Evolutionary conservation across 345 rosid genomes (phyloP), one percentile per base, ranked within the genome.

Genomic region (Brassica nigra): DNA sequence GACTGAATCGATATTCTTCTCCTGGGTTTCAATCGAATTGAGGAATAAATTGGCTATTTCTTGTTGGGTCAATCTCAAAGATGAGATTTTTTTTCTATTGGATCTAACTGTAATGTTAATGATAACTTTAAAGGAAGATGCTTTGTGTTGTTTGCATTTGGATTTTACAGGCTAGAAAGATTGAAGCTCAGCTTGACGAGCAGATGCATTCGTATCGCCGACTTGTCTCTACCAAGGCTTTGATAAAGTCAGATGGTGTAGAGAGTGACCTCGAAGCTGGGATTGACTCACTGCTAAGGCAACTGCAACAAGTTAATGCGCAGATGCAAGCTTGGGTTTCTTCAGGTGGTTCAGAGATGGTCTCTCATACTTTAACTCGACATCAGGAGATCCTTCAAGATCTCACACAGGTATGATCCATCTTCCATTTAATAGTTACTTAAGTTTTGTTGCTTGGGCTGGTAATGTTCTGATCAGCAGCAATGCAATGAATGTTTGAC

Each of bases 271-370:
- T 89, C 47, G 98, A 93, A 89, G 86, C 93, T 72, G 92, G 89
- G 63, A 88, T 95, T 31, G 95, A 89, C 42, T 76, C 83, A 66
- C 70, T 90, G 14, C 81, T 95, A 11, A 86, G 88, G 73, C 95
- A 95, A 73, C 90, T 95, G 7, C 95, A 91, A 68, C 92, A 93
- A 84, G 97, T 93, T 20, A 90, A 92, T 81, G 73, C 85, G 1
- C 97, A 91, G 86, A 95, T 93, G 99, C 91, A 95, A 88, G 97
- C 88, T 23, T 95, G 95, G 98, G 98, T 95, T 1, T 93, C 97
- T 79, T 90, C 98, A 6, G 98, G 97, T 68, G 97, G 98, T 49
- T 93, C 97, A 18, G 97, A 95, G 84, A 95, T 91, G 97, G 99
- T 95, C 83, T 95, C 99, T 27, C 99, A 93, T 87, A 91, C 98